Base-by-base conservation (phyloP, 2,329 filamentous ascomycete species). In the Phialophora tarda region DNA sequence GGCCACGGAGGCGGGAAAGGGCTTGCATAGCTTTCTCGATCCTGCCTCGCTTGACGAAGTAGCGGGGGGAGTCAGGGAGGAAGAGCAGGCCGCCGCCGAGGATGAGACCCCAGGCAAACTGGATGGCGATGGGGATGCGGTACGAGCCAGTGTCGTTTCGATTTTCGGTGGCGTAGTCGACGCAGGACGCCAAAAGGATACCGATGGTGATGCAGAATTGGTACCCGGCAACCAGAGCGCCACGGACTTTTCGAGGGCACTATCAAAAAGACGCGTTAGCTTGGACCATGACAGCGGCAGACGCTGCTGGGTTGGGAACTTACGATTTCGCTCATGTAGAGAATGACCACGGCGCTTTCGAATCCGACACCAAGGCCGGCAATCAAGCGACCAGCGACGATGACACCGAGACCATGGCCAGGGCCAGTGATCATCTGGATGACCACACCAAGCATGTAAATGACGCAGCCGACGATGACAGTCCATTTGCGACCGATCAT, bases 131-230 rank as follows among this genome's bases (percentile, higher is more conserved):
- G 63, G 91, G 90, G 67, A 96, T 92, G 71, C 92, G 90, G 84
- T 93, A 95, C 1, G 88, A 87, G 71, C 85, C 85, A 6, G 86
- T 87, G 78, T 90, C 86, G 14, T 73, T 75, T 71, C 85, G 84
- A 72, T 88, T 74, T 78, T 92, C 79, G 63, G 89, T 91, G 62
- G 79, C 89, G 77, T 95, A 93, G 79, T 89, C 86, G 74, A 96
- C 87, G 73, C 88, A 88, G 1, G 90, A 86, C 26, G 91, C 91
- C 68, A 94, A 79, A 76, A 94, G 82, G 70, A 95, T 81, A 80
- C 91, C 91, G 70, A 93, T 85, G 66, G 91, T 93, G 78, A 93
- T 89, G 78, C 88, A 92, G 83, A 93, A 93, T 77, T 94, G 91
- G 82, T 93, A 93, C 4, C 90, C 90, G 1, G 89, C 87, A 17